Evolutionary conservation across 306 rosid genomes (phyloP), one percentile per base, ranked within the genome.

Genomic region (Sicyos baderoa): DNA sequence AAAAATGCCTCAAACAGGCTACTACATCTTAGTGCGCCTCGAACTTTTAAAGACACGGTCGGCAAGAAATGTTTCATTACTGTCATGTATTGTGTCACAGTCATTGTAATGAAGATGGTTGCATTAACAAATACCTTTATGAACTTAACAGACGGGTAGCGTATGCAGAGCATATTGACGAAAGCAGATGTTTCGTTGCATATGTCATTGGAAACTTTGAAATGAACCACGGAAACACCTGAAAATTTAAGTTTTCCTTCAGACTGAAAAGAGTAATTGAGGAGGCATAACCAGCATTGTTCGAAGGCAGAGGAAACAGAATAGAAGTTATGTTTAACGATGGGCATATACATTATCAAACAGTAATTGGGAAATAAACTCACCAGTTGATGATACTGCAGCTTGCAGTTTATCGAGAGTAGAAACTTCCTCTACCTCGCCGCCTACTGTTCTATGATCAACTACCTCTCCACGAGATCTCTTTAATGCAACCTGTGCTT

Each of bases 141-240:
- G 71, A 90, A 87, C 58, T 86, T 82, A 40, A 87, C 74, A 58
- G 89, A 79, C 14, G 95, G 89, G 70, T 90, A 87, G 85, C 96
- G 81, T 71, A 90, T 86, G 50, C 96, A 90, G 52, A 90, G 78
- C 77, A 82, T 87, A 73, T 87, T 91, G 72, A 91, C 77, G 79
- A 91, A 89, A 48, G 91, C 87, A 58, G 97, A 91, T 70, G 89
- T 77, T 76, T 84, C 97, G 69, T 87, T 84, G 61, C 89, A 89
- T 25, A 72, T 84, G 59, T 89, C 86, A 70, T 83, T 82, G 59
- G 95, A 74, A 65, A 78, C 87, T 75, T 87, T 89, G 90, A 91
- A 89, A 85, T 89, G 86, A 72, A 89, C 81, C 21, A 89, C 90
- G 0, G 86, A 82, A 76, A 91, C 77, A 67, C 90, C 97, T 89